These are phyloP conservation scores for Pseudogymnoascus sp. DNA, from an alignment of 2,329 filamentous ascomycete genomes.

Conservation along the genomic window DNA sequence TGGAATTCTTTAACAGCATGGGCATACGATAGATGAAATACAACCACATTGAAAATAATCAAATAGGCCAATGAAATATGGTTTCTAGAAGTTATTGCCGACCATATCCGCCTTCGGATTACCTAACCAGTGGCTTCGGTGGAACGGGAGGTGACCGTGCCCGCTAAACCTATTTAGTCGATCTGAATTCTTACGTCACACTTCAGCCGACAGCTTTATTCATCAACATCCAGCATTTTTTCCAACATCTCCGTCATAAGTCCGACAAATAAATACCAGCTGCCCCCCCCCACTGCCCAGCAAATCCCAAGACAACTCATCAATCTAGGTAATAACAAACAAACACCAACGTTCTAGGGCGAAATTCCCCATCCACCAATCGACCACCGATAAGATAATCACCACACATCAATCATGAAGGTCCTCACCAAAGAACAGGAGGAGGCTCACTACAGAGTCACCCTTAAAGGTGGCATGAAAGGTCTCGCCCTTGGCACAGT, in stretches of 20 bases:
- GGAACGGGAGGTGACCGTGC: not conserved
- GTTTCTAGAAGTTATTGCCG: not conserved
- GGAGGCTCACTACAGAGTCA: constrained; percentile 69
- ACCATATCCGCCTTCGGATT: not conserved
- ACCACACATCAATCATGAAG: constrained; percentile 59
- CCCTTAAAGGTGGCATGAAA: constrained; percentile 62
- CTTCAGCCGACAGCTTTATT: not conserved
- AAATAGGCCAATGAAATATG: not conserved
- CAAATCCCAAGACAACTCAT: not conserved
- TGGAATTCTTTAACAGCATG: not conserved
- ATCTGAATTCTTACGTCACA: not conserved
- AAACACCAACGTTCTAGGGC: not conserved
- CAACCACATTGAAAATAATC: not conserved
- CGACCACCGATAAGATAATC: not conserved
- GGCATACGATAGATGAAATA: not conserved
- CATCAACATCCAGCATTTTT: not conserved
- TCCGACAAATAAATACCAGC: not conserved
- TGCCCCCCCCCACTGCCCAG: not conserved
- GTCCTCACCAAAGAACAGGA: constrained; percentile 92
- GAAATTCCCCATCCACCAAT: not conserved
- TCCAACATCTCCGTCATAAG: not conserved
- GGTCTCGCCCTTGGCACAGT: constrained; percentile 59
- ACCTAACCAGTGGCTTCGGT: not conserved
- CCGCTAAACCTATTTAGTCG: not conserved
- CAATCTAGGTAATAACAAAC: not conserved